Evolutionary conservation across 2,329 filamentous ascomycete genomes (phyloP).

Genomic region (Beauveria sp.): DNA sequence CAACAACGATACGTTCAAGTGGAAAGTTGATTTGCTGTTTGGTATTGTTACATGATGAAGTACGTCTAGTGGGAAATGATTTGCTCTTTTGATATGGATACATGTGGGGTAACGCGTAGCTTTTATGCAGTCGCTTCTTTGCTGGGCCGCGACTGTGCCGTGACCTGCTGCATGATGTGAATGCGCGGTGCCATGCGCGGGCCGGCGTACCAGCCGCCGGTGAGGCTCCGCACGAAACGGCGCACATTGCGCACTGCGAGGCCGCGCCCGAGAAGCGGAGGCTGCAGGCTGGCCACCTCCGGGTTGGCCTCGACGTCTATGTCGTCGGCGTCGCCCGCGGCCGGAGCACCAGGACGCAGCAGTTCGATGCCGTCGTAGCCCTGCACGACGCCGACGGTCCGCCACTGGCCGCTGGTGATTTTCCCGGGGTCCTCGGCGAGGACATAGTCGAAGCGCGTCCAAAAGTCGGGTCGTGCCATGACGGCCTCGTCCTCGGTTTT

Average conservation of each 20-base stretch:
- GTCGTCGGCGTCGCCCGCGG: slow-evolving; percentile 15
- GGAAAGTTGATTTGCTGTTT: no score
- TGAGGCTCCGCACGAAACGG: slow-evolving; percentile 34
- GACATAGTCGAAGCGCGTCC: slow-evolving; percentile 57
- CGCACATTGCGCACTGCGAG: slow-evolving; percentile 31
- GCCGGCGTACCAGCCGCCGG: slow-evolving; percentile 58
- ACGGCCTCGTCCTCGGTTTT: slow-evolving; percentile 50
- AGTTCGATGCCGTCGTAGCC: slow-evolving; percentile 54
- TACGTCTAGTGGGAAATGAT: no score
- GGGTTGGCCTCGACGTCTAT: slow-evolving; percentile 7
- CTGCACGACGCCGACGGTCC: slow-evolving; percentile 47
- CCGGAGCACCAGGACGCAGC: slow-evolving; percentile 35
- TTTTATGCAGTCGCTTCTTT: neutral
- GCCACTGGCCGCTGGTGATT: slow-evolving; percentile 45
- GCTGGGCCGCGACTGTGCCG: neutral
- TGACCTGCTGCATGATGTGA: slow-evolving; percentile 36
- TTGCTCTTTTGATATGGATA: neutral
- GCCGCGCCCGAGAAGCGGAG: slow-evolving; percentile 38
- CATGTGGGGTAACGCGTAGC: neutral
- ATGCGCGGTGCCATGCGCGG: slow-evolving; percentile 52
- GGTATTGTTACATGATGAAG: no score
- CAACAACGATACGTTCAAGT: no score
- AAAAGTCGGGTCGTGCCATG: slow-evolving; percentile 46
- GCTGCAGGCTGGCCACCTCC: slow-evolving; percentile 11
- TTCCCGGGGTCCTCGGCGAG: slow-evolving; percentile 46